A percentile compares a stretch with the other conserved stretches of the same genome.
Evolutionary conservation across 176 grass and related monocot genomes (phyloP).

Genomic region (Bromus sterilis): DNA sequence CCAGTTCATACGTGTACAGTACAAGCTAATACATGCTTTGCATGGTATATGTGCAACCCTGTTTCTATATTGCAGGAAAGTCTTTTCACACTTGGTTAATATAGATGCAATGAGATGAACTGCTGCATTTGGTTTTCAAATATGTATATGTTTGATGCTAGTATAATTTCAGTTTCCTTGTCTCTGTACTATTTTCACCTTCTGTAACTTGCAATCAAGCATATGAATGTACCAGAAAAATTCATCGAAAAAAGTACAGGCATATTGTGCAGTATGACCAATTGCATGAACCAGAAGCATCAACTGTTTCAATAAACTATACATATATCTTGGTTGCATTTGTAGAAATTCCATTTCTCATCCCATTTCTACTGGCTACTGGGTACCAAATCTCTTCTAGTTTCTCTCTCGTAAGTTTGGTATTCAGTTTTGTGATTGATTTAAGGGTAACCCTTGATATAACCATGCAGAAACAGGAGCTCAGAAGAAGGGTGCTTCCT

Average conservation of each 20-base stretch:
- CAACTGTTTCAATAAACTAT: background rate
- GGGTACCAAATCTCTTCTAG: background rate
- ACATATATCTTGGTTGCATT: background rate
- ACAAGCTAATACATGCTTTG: background rate
- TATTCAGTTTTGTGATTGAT: background rate
- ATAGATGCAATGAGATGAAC: background rate
- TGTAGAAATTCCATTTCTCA: background rate
- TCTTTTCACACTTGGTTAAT: background rate
- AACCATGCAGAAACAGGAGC: background rate
- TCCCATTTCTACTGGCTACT: background rate
- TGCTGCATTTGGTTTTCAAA: background rate
- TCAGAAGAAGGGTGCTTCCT: background rate
- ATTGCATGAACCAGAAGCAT: background rate
- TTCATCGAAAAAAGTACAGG: background rate
- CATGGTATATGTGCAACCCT: background rate
- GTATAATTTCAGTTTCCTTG: background rate
- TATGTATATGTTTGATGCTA: background rate
- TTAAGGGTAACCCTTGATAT: no score
- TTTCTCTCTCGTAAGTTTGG: background rate
- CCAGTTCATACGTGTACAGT: constrained; percentile 38
- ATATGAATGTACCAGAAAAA: background rate
- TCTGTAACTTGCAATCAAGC: background rate
- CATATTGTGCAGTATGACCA: background rate
- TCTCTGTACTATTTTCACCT: background rate
- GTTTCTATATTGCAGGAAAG: background rate